These are phyloP conservation scores for Oryza rufipogon DNA, from an alignment of 176 grass and related monocot genomes.

Conservation along the genomic window DNA sequence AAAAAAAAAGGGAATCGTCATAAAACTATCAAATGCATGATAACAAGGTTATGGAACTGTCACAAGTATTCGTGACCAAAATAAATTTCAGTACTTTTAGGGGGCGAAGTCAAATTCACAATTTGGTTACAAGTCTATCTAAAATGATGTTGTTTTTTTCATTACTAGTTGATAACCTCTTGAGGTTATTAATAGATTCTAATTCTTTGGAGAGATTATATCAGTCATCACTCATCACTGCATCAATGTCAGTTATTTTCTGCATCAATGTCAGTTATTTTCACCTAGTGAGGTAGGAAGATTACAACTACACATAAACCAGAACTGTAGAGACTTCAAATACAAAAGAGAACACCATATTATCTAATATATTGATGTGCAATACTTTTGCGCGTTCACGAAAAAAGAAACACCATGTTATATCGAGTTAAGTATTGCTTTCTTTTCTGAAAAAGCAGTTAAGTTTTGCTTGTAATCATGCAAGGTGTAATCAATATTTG, in stretches of 20 bases:
- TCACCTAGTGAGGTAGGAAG: not conserved
- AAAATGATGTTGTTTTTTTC: no score
- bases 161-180: no score
- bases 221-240: not conserved
- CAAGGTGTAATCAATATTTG: not conserved
- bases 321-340: not conserved
- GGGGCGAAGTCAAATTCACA: no score
- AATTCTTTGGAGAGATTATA: not conserved
- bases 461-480: not conserved
- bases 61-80: not conserved
- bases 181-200: not conserved
- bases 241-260: not conserved
- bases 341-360: no score
- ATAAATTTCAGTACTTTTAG: not conserved
- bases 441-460: no score
- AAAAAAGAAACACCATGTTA: not conserved
- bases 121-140: no score
- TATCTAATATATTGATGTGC: no score
- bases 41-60: no score
- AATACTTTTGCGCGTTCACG: no score
- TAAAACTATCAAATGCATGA: no score
- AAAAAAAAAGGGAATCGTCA: no score
- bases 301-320: not conserved
- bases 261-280: not conserved
- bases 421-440: not conserved